Conservation (phyloP, 164 flowering plant species). For the Magnolia officinalis region DNA sequence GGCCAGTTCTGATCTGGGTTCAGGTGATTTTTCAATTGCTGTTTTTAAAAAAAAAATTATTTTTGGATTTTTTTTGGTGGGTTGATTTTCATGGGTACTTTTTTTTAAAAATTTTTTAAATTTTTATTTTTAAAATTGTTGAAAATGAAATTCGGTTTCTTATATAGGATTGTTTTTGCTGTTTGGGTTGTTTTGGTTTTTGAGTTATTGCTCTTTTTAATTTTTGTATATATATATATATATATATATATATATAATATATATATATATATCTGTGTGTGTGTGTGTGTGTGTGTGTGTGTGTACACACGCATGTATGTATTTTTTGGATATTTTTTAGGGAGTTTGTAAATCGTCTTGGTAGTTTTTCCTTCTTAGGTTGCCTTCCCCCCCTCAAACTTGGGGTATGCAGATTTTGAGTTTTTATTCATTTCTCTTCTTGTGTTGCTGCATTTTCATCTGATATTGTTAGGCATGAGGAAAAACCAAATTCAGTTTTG, state of each 20-base stretch:
- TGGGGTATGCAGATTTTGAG: not conserved
- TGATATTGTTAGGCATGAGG: slow-evolving; percentile 5
- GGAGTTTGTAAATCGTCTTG: not conserved
- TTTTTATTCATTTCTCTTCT: not conserved
- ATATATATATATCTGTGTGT: no score
- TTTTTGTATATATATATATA: not conserved
- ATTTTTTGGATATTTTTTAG: not conserved
- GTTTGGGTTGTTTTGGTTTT: slow-evolving; percentile 3
- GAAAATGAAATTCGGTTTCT: not conserved
- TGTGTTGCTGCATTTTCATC: slow-evolving; percentile 5
- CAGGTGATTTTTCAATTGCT: slow-evolving; percentile 2
- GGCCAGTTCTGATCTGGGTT: slow-evolving; percentile 19
- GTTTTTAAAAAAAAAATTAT: not conserved
- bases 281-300: not conserved
- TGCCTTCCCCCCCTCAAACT: not conserved
- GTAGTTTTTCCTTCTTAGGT: not conserved
- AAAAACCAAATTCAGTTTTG: not conserved
- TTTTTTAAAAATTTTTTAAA: no score
- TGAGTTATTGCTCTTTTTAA: not conserved
- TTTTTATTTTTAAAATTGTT: not conserved
- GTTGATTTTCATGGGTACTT: not conserved
- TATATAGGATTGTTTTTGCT: not conserved
- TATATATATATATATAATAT: no score
- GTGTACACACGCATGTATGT: not conserved
- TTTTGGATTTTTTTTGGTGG: not conserved